A percentile compares a stretch with the other conserved stretches of the same genome.
phyloP scores from a whole-genome alignment of 257 asterid species.

The Ajuga chamaepitys region DNA sequence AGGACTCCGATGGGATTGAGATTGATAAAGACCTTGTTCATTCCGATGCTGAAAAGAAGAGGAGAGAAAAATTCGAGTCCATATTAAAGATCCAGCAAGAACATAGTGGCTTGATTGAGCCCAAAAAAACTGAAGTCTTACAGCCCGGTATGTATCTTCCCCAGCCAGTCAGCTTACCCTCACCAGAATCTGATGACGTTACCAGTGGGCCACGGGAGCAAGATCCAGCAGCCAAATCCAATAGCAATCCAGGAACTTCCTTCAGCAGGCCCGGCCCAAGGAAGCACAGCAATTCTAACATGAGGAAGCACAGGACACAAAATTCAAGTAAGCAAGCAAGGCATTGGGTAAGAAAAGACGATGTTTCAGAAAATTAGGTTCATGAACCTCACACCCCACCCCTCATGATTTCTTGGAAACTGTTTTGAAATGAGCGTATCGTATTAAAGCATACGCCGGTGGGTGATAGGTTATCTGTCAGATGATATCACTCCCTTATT shows the following conservation, averaged over 20 bases:
- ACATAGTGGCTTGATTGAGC: conserved; percentile 75
- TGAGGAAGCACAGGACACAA: conserved; percentile 43
- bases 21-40: conserved; percentile 37
- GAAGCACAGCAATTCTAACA: conserved; percentile 30
- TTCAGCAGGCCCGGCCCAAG: conserved; percentile 38
- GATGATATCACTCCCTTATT: too few species aligned
- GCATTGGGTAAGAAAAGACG: conserved; percentile 62
- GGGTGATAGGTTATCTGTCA: not conserved
- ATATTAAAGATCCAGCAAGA: conserved; percentile 62
- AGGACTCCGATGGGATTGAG: conserved; percentile 35
- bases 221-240: conserved; percentile 21
- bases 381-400: not conserved
- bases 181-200: conserved; percentile 24
- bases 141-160: conserved; percentile 85
- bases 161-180: conserved; percentile 33
- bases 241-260: conserved; percentile 35
- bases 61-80: conserved; percentile 62
- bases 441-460: not conserved
- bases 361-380: conserved; percentile 2
- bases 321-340: conserved; percentile 48
- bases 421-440: not conserved
- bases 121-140: conserved; percentile 55
- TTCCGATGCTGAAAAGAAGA: conserved; percentile 53
- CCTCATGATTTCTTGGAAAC: not conserved
- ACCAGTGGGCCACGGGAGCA: conserved; percentile 20